Evolutionary conservation across 495 filamentous ascomycete genomes (phyloP), one percentile per base, ranked within the genome.

Genomic region (Hypoxylon subgilvum): DNA sequence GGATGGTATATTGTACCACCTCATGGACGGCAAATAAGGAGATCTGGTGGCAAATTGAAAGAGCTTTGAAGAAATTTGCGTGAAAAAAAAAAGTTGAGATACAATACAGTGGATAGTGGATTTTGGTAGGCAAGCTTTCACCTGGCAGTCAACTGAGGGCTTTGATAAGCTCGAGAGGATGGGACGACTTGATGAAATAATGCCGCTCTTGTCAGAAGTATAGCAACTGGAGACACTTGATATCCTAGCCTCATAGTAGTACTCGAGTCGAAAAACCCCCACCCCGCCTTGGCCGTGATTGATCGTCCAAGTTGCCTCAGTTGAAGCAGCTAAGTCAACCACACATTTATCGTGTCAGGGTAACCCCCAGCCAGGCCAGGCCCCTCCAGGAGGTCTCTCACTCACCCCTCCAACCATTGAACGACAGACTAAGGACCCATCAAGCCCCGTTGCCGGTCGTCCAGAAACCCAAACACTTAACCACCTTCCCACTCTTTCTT

Each of bases 401-500:
- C 27, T 31, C 27, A 13, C 40, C 23, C 44, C 45, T 9, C 28
- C 45, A 38, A 23, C 25, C 27, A 43, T 32, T 32, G 60, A 49
- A 25, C 32, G 10, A 13, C n/a, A n/a, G n/a, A n/a, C n/a, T n/a
- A 42, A 54, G 51, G 52, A 63, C 45, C 45, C 27, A 41, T 41
- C 43, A 36, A 42, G 19, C 17, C 28, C 59, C 49, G 61, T 46
- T 65, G 61, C 56, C 61, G 61, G 61, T 36, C 32, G 22, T 58
- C 31, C 32, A 40, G 28, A 18, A 21, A 18, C n/a, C 41, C 43
- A 53, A 52, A 42, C 16, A 41, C 39, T 52, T 56, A 62, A 65
- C 44, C 47, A 59, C 14, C 40, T 40, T 14, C 40, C 42, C 60
- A 44, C 66, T 68, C 69, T 67, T 61, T 58, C 48, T 69, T 64